These are phyloP conservation scores for Agaricus bisporus DNA, from an alignment of 768 basidiomycete species.

Conservation along the genomic window DNA sequence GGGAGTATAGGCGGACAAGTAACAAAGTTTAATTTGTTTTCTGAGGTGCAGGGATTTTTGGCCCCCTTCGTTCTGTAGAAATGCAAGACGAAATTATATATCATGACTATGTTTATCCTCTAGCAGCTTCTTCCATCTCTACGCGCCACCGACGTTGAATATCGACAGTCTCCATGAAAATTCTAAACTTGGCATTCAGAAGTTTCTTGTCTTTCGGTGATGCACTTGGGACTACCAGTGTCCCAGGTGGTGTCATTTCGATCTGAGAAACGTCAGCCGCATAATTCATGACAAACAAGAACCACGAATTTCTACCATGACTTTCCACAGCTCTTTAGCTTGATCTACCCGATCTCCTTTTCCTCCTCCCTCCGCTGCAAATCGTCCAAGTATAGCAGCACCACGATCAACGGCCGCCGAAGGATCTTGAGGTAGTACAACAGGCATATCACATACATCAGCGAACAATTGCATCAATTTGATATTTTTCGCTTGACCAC, in stretches of 20 bases:
- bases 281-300: neutral
- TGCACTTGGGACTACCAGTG: slow-evolving; percentile 59
- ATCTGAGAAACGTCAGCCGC: slow-evolving; percentile 39
- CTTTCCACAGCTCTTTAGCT: slow-evolving; percentile 75
- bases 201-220: slow-evolving; percentile 62
- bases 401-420: slow-evolving; percentile 87
- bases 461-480: slow-evolving; percentile 87
- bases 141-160: slow-evolving; percentile 85
- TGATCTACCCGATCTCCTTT: slow-evolving; percentile 28
- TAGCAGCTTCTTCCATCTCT: slow-evolving; percentile 60
- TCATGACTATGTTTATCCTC: neutral
- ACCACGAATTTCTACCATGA: slow-evolving; percentile 62
- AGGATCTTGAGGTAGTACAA: slow-evolving; percentile 74
- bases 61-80: neutral
- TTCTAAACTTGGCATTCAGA: slow-evolving; percentile 88
- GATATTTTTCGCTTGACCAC: slow-evolving; percentile 89
- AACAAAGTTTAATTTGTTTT: too few relatives aligned
- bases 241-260: slow-evolving; percentile 88
- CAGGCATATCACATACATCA: slow-evolving; percentile 73
- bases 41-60: neutral
- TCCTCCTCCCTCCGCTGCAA: slow-evolving; percentile 56
- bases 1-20: too few relatives aligned
- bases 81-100: neutral
- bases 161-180: slow-evolving; percentile 84
- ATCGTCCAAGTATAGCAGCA: slow-evolving; percentile 88